phyloP scores from a whole-genome alignment of 1,284 basidiomycete genomes.

The Ganoderma leucocontextum region DNA sequence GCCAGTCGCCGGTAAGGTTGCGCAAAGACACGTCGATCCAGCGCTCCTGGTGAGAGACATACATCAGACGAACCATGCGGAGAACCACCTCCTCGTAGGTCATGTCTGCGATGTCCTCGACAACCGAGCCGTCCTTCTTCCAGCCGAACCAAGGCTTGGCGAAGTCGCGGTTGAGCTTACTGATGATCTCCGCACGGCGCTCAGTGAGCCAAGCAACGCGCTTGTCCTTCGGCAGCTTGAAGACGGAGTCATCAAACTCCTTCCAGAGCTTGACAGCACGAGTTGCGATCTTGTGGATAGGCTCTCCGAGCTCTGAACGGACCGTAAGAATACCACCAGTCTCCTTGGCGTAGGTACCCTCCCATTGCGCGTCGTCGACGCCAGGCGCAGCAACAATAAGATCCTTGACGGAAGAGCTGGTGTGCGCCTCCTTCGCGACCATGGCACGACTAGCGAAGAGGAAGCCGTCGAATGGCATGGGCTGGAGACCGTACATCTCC shows the following conservation, averaged over 20 bases:
- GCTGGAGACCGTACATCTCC: slow-evolving; percentile 82
- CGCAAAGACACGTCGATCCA: slow-evolving; percentile 97
- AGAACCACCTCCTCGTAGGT: slow-evolving; percentile 97
- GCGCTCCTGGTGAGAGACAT: slow-evolving; percentile 88
- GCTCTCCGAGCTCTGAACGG: slow-evolving; percentile 97
- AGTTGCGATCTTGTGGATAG: slow-evolving; percentile 98
- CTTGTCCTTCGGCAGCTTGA: slow-evolving; percentile 96
- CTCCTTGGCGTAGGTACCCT: slow-evolving; percentile 93
- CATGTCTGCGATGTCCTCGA: slow-evolving; percentile 93
- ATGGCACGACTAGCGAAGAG: slow-evolving; percentile 96
- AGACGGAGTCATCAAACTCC: slow-evolving; percentile 97
- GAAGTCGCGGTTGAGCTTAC: slow-evolving; percentile 94
- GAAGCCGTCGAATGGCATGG: slow-evolving; percentile 99
- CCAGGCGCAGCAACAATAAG: slow-evolving; percentile 95
- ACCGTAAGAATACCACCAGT: slow-evolving; percentile 98
- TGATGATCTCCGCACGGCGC: slow-evolving; percentile 90
- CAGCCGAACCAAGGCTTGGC: slow-evolving; percentile 96
- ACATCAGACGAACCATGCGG: slow-evolving; percentile 94
- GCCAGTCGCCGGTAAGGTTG: slow-evolving; percentile 96
- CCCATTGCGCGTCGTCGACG: slow-evolving; percentile 92
- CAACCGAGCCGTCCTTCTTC: slow-evolving; percentile 90
- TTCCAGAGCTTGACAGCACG: slow-evolving; percentile 98
- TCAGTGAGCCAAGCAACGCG: slow-evolving; percentile 87
- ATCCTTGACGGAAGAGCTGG: slow-evolving; percentile 93
- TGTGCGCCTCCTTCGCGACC: slow-evolving; percentile 98